Conservation (phyloP, 176 grass and related monocot species). For the Typha latifolia region DNA sequence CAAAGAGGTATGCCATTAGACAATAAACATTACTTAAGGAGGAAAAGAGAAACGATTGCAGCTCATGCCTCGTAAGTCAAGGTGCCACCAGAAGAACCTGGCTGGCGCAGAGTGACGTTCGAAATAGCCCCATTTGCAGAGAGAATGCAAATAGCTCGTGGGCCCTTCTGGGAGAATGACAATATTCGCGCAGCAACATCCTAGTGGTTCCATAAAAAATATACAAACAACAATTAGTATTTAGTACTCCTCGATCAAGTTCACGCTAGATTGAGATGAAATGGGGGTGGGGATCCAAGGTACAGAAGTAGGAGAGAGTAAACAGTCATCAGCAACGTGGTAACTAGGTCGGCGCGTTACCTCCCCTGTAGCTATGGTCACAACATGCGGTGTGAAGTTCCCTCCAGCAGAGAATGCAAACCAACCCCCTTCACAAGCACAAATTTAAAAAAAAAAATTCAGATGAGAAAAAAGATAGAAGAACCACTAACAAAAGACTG, state of each 20-base stretch:
- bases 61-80: conserved; percentile 71
- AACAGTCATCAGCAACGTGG: background rate
- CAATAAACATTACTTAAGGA: background rate
- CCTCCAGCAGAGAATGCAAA: conserved; percentile 83
- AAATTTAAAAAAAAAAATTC: background rate
- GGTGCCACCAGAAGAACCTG: conserved; percentile 51
- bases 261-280: too few relatives aligned
- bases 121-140: conserved; percentile 78
- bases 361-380: conserved; percentile 75
- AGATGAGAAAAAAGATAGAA: background rate
- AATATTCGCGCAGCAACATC: conserved; percentile 75
- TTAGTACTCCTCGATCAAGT: background rate
- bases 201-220: conserved; percentile 28
- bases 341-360: conserved; percentile 15
- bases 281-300: too few relatives aligned
- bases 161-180: conserved; percentile 93
- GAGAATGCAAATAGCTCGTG: conserved; percentile 69
- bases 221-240: background rate
- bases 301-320: background rate
- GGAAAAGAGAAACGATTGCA: background rate
- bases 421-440: conserved; percentile 63
- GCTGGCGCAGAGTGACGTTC: conserved; percentile 52
- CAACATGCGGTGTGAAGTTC: conserved; percentile 89
- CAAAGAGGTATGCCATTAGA: background rate
- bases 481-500: background rate